phyloP scores from a whole-genome alignment of 2,329 filamentous ascomycete species.

The Coniochaeta sp. region DNA sequence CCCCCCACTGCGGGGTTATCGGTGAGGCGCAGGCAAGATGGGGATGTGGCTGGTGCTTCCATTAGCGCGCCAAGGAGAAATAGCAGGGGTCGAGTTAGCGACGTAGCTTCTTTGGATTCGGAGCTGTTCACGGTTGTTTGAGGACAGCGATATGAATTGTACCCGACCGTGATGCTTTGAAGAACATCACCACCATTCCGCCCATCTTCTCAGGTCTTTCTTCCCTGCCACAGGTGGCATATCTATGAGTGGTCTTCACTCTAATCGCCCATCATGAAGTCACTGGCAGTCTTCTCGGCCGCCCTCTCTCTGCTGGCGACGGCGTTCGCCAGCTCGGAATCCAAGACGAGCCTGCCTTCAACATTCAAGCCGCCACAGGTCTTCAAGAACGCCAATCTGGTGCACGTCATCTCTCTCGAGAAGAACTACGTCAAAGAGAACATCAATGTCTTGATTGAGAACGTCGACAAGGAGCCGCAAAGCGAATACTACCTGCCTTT shows the following conservation, averaged over 20 bases:
- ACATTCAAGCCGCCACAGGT: slow-evolving; percentile 80
- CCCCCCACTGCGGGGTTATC: background rate
- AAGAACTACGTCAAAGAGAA: slow-evolving; percentile 87
- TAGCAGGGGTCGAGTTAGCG: slow-evolving; percentile 21
- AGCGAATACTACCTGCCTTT: slow-evolving; percentile 90
- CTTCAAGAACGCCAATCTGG: slow-evolving; percentile 89
- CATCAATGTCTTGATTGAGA: slow-evolving; percentile 92
- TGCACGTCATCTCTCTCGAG: slow-evolving; percentile 85
- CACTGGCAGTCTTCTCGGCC: slow-evolving; percentile 45
- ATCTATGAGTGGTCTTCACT: slow-evolving; percentile 18
- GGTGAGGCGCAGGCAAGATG: background rate
- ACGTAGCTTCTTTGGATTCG: slow-evolving; percentile 25
- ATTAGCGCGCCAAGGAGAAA: background rate
- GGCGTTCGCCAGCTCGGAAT: slow-evolving; percentile 24
- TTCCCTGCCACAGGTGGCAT: slow-evolving; percentile 10
- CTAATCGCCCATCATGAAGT: slow-evolving; percentile 32
- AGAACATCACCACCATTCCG: slow-evolving; percentile 7
- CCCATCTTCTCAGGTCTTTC: slow-evolving; percentile 1
- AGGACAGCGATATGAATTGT: slow-evolving; percentile 18
- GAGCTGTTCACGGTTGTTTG: slow-evolving; percentile 15
- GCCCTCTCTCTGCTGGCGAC: slow-evolving; percentile 49
- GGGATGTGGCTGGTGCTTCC: background rate
- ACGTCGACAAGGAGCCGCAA: slow-evolving; percentile 70
- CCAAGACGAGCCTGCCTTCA: slow-evolving; percentile 46
- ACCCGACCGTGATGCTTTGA: slow-evolving; percentile 12